Conservation (phyloP, 176 grass and related monocot genomes). For the sorghum (Sorghum bicolor) region DNA sequence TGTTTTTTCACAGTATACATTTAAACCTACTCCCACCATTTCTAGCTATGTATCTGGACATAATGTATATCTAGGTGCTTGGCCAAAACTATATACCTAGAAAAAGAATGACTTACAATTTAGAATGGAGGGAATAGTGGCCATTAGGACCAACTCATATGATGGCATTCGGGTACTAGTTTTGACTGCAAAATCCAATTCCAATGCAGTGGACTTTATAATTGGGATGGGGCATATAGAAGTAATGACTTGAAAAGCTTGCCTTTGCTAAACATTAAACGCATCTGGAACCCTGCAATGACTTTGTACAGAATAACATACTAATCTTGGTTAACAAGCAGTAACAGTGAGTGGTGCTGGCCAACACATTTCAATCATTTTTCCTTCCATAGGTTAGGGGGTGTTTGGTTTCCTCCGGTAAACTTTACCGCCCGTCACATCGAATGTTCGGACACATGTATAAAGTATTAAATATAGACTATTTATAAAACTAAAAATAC, state of each 20-base stretch:
- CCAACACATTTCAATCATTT: background rate
- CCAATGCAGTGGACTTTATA: background rate
- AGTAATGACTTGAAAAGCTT: background rate
- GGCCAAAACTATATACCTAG: too few species aligned
- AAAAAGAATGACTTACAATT: too few species aligned
- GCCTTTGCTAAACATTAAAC: background rate
- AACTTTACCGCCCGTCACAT: too few species aligned
- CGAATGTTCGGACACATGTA: too few species aligned
- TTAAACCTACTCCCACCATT: too few species aligned
- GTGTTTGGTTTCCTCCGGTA: too few species aligned
- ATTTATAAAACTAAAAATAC: too few species aligned
- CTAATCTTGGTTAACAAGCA: background rate
- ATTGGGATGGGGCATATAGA: background rate
- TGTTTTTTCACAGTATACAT: background rate
- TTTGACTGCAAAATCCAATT: background rate
- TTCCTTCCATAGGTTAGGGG: background rate
- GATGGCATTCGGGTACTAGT: background rate
- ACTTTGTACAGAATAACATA: background rate
- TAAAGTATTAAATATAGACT: too few species aligned
- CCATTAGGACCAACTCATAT: background rate
- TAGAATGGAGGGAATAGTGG: too few species aligned
- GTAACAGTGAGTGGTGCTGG: background rate
- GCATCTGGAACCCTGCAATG: slow-evolving; percentile 2
- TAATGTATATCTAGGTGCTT: too few species aligned
- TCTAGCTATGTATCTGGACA: too few species aligned